phyloP scores from a whole-genome alignment of 1,284 basidiomycete genomes.

The Moniliophthora roreri region DNA sequence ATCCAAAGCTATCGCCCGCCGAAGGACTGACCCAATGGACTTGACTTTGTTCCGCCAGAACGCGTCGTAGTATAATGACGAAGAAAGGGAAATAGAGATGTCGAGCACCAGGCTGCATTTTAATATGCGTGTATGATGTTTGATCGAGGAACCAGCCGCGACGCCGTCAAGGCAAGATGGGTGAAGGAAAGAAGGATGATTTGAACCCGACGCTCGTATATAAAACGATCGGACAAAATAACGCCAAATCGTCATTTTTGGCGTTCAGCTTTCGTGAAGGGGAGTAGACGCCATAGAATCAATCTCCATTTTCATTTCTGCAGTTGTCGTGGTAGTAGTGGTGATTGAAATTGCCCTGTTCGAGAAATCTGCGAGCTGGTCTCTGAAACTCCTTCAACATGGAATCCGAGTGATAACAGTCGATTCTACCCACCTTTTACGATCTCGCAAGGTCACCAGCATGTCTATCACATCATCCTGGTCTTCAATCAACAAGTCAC shows the following conservation, averaged over 20 bases:
- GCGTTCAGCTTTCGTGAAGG: slow-evolving; percentile 13
- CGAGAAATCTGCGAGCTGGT: slow-evolving; percentile 43
- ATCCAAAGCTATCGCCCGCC: slow-evolving; percentile 15
- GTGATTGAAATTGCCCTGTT: slow-evolving; percentile 23
- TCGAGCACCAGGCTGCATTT: slow-evolving; percentile 9
- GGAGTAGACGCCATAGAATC: slow-evolving; percentile 58
- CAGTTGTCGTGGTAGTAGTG: slow-evolving; percentile 9
- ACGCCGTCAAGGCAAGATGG: slow-evolving; percentile 15
- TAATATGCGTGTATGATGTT: not conserved
- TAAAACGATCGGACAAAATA: slow-evolving; percentile 5
- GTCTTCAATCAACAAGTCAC: slow-evolving; percentile 60
- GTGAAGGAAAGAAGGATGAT: slow-evolving; percentile 9
- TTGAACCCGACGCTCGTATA: not conserved
- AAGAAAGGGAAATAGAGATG: not conserved
- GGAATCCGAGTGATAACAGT: not conserved
- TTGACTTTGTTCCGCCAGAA: slow-evolving; percentile 2
- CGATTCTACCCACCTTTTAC: slow-evolving; percentile 48
- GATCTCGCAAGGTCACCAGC: slow-evolving; percentile 55
- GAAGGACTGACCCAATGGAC: slow-evolving; percentile 16
- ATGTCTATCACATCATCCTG: slow-evolving; percentile 67
- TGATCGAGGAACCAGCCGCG: slow-evolving; percentile 8
- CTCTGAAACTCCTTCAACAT: slow-evolving; percentile 2
- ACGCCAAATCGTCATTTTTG: not conserved
- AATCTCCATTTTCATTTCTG: slow-evolving; percentile 41
- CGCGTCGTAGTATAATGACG: not conserved